These are phyloP conservation scores for Sugiyamaella novakii DNA, from an alignment of 1,139 yeast genomes.

Conservation along the genomic window DNA sequence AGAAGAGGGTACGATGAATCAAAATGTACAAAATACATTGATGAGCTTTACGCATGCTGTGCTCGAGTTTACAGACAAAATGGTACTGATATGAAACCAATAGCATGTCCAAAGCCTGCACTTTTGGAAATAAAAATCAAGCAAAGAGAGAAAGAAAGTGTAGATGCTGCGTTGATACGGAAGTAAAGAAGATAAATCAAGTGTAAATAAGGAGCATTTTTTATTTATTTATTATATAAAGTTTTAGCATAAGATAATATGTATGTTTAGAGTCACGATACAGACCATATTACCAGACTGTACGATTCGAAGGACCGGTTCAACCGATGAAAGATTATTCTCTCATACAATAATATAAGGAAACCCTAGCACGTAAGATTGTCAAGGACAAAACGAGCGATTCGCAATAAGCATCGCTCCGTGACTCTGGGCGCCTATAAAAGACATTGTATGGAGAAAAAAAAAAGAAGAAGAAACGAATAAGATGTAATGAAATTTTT, in stretches of 20 bases:
- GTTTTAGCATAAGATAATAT: too few species aligned
- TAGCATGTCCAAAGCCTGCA: constrained; percentile 66
- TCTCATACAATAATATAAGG: constrained; percentile 25
- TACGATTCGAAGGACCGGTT: constrained; percentile 34
- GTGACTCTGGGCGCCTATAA: constrained; percentile 34
- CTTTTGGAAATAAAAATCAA: constrained; percentile 57
- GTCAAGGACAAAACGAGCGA: constrained; percentile 30
- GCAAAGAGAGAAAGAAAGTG: constrained; percentile 46
- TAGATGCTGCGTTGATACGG: constrained; percentile 35
- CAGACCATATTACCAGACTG: constrained; percentile 21
- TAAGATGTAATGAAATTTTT: constrained; percentile 3
- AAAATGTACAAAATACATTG: constrained; percentile 61
- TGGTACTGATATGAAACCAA: constrained; percentile 55
- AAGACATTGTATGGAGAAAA: constrained; percentile 28
- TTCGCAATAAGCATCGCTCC: constrained; percentile 28
- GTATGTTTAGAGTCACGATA: constrained; percentile 36
- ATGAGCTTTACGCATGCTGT: constrained; percentile 65
- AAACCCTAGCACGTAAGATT: constrained; percentile 33
- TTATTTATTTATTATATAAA: constrained; percentile 3
- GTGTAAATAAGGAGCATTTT: too few species aligned
- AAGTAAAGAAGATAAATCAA: not conserved
- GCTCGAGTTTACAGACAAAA: constrained; percentile 55
- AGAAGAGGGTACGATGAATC: constrained; percentile 60
- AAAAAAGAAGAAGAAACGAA: constrained; percentile 15
- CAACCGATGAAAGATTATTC: constrained; percentile 23